Percentiles rank a stretch among this genome's conserved stretches.
Conservation (phyloP, 306 rosid species). For the Prunus mongolica region DNA sequence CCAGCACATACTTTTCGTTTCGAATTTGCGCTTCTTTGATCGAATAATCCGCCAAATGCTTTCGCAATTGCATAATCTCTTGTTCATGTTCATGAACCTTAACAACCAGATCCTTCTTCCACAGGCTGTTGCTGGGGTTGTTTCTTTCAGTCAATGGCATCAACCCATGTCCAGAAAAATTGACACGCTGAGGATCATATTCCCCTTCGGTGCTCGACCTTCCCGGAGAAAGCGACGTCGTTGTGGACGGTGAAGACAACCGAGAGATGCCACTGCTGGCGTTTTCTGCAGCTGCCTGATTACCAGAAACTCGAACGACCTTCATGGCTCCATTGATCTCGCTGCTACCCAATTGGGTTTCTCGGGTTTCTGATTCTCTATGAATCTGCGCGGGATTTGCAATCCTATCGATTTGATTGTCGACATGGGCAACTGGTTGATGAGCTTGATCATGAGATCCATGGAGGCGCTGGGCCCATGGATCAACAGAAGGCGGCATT, state of each 20-base stretch:
- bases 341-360: conserved; percentile 30
- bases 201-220: conserved; percentile 59
- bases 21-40: conserved; percentile 73
- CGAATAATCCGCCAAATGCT: conserved; percentile 82
- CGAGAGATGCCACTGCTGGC: conserved; percentile 37
- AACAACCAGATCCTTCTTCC: conserved; percentile 73
- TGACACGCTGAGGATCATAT: conserved; percentile 38
- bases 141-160: conserved; percentile 50
- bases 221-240: conserved; percentile 54
- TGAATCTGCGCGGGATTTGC: conserved; percentile 14
- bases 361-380: conserved; percentile 2
- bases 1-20: conserved; percentile 80
- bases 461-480: conserved; percentile 45
- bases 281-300: conserved; percentile 40
- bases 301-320: conserved; percentile 21
- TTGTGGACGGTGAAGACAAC: conserved; percentile 56
- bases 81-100: conserved; percentile 77
- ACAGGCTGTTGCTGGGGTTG: conserved; percentile 31
- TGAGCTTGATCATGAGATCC: conserved; percentile 46
- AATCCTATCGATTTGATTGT: conserved; percentile 32
- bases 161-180: conserved; percentile 57
- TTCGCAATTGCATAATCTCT: conserved; percentile 76
- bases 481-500: conserved; percentile 35
- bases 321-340: conserved; percentile 47
- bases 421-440: conserved; percentile 31